These are phyloP conservation scores for Calocybe cyanea DNA, from an alignment of 768 basidiomycete species.

Conservation along the genomic window DNA sequence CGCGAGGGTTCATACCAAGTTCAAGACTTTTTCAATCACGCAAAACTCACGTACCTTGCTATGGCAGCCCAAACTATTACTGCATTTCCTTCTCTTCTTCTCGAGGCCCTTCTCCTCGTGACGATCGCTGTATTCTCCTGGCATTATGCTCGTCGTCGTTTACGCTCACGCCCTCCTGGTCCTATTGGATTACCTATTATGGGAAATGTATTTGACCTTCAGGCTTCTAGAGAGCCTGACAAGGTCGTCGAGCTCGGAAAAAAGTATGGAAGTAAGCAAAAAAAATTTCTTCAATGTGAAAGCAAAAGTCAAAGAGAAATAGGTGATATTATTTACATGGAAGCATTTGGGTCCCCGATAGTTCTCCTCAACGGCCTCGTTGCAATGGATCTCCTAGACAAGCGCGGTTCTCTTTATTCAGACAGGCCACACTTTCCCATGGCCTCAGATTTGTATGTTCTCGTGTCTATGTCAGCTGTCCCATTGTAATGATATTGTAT, in stretches of 20 bases:
- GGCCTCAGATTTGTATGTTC: constrained; percentile 17
- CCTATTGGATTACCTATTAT: constrained; percentile 10
- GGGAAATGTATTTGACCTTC: constrained; percentile 11
- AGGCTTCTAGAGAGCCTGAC: constrained; percentile 6
- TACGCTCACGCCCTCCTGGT: constrained; percentile 12
- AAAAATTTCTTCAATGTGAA: too few species aligned
- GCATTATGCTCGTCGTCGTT: constrained; percentile 10
- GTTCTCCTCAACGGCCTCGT: constrained; percentile 13
- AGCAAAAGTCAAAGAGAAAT: not conserved
- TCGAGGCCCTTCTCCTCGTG: constrained; percentile 1
- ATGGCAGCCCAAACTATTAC: not conserved
- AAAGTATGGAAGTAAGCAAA: constrained; percentile 5
- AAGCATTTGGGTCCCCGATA: constrained; percentile 12
- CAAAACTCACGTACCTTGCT: too few species aligned
- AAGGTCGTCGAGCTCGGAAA: constrained; percentile 7
- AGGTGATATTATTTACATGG: constrained; percentile 13
- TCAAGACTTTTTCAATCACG: too few species aligned
- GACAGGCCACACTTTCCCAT: constrained; percentile 15
- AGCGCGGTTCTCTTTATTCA: constrained; percentile 17
- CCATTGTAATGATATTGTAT: not conserved
- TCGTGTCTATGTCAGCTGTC: not conserved
- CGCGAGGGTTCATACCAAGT: too few species aligned
- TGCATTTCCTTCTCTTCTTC: too few species aligned
- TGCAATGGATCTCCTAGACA: constrained; percentile 17
- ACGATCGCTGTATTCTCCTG: not conserved